phyloP scores from a whole-genome alignment of 108 stramenopile genomes.

The Discostella stelligeroides region DNA sequence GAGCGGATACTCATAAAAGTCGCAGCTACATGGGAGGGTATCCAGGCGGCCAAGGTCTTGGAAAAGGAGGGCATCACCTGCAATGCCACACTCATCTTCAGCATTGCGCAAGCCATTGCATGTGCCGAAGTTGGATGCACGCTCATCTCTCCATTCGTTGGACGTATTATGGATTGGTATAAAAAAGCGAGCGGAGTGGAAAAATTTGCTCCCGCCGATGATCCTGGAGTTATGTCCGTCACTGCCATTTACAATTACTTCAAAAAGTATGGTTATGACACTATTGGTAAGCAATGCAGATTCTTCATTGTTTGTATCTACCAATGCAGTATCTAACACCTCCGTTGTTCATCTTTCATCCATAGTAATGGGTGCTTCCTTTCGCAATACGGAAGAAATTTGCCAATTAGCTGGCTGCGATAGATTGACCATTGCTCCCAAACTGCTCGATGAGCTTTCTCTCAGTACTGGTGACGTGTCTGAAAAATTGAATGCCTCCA shows the following conservation, averaged over 20 bases:
- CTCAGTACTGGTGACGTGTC: slow-evolving; percentile 42
- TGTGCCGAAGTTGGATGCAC: slow-evolving; percentile 97
- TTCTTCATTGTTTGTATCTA: neutral
- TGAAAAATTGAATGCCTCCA: slow-evolving; percentile 66
- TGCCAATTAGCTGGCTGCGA: slow-evolving; percentile 87
- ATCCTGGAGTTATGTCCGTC: slow-evolving; percentile 97
- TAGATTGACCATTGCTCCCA: slow-evolving; percentile 85
- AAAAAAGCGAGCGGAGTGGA: slow-evolving; percentile 82
- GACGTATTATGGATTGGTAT: slow-evolving; percentile 99
- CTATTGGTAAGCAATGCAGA: slow-evolving; percentile 56
- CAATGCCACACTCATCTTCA: slow-evolving; percentile 98
- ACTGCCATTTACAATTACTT: slow-evolving; percentile 97
- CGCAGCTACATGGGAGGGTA: too few relatives aligned
- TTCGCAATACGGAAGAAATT: slow-evolving; percentile 91
- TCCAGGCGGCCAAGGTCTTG: slow-evolving; percentile 92
- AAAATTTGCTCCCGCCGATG: slow-evolving; percentile 79
- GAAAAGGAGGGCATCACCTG: slow-evolving; percentile 98
- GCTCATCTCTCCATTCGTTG: slow-evolving; percentile 99
- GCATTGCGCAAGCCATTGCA: slow-evolving; percentile 94
- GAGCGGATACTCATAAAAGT: too few relatives aligned
- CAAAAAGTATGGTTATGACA: slow-evolving; percentile 96
- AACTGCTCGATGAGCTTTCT: slow-evolving; percentile 73
- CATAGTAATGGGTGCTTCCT: slow-evolving; percentile 96
- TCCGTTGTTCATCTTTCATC: neutral
- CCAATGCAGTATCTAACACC: neutral